These are phyloP conservation scores for Phytophthora palmivora DNA, from an alignment of 352 stramenopile species.

Conservation along the genomic window DNA sequence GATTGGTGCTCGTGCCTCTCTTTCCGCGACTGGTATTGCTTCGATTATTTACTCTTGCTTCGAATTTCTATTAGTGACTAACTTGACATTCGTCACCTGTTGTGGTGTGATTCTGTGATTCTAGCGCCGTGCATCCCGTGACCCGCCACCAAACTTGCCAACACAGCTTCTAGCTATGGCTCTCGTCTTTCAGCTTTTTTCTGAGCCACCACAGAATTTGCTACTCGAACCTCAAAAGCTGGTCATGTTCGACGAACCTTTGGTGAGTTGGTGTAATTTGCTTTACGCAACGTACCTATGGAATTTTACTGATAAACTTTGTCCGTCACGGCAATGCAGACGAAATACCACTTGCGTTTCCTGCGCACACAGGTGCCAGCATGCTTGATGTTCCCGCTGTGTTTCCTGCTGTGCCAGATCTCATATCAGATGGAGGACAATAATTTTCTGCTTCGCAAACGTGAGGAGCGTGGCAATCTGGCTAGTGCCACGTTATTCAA, in stretches of 20 bases:
- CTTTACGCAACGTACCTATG: conserved; percentile 8
- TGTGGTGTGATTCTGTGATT: conserved; percentile 18
- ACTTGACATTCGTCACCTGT: neutral
- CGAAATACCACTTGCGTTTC: conserved; percentile 87
- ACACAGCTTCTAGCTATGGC: conserved; percentile 86
- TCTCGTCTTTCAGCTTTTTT: conserved; percentile 87
- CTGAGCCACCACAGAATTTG: conserved; percentile 82
- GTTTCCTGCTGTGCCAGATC: conserved; percentile 88
- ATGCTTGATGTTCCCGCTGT: conserved; percentile 83
- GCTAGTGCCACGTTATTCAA: conserved; percentile 88
- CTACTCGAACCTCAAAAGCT: conserved; percentile 79
- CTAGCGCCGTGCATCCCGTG: conserved; percentile 69
- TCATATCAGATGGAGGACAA: conserved; percentile 91
- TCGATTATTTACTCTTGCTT: conserved; percentile 3
- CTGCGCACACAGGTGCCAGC: conserved; percentile 83
- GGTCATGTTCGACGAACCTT: conserved; percentile 88
- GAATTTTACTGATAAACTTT: conserved; percentile 23
- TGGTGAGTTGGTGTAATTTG: conserved; percentile 59
- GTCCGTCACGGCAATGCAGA: conserved; percentile 44
- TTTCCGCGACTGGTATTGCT: conserved; percentile 73
- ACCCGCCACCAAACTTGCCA: conserved; percentile 78
- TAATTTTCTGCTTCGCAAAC: conserved; percentile 80
- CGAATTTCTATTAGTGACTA: neutral
- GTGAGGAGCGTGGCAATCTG: conserved; percentile 81
- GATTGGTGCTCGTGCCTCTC: conserved; percentile 82